These are phyloP conservation scores for Colletotrichum magnum DNA, from an alignment of 2,329 filamentous ascomycete genomes.

Conservation along the genomic window DNA sequence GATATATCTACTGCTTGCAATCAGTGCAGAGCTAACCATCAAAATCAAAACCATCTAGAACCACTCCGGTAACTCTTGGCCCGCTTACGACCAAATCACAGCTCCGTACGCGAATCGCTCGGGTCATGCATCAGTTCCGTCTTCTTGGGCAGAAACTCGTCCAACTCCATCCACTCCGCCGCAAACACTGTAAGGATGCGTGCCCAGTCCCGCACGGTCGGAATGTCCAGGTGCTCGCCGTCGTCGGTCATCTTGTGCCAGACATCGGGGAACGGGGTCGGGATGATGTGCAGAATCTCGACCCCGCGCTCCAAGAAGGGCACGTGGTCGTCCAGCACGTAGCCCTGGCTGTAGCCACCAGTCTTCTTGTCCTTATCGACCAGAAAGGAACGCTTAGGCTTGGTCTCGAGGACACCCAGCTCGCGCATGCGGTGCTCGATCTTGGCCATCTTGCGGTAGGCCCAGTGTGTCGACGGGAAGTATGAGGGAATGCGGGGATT, in stretches of 20 bases:
- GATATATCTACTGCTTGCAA: not conserved
- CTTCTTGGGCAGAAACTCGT: slow-evolving; percentile 52
- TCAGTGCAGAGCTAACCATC: not conserved
- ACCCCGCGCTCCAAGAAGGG: slow-evolving; percentile 92
- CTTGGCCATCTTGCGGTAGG: slow-evolving; percentile 82
- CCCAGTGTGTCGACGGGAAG: slow-evolving; percentile 93
- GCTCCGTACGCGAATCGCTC: slow-evolving; percentile 20
- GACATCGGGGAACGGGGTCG: slow-evolving; percentile 82
- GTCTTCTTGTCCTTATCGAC: slow-evolving; percentile 70
- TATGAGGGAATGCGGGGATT: slow-evolving; percentile 84
- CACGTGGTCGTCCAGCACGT: slow-evolving; percentile 88
- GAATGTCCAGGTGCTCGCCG: slow-evolving; percentile 84
- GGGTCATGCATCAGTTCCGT: slow-evolving; percentile 43
- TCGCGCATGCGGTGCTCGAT: slow-evolving; percentile 82
- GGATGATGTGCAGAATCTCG: slow-evolving; percentile 90
- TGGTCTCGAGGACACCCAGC: slow-evolving; percentile 76
- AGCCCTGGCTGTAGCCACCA: slow-evolving; percentile 60
- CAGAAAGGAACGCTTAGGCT: slow-evolving; percentile 71
- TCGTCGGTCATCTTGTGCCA: slow-evolving; percentile 93
- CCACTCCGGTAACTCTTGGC: not conserved
- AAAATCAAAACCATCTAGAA: not conserved
- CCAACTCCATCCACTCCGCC: slow-evolving; percentile 92
- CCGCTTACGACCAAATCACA: slow-evolving; percentile 12
- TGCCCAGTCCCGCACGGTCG: slow-evolving; percentile 89
- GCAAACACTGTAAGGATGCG: slow-evolving; percentile 86